phyloP scores from a whole-genome alignment of 352 stramenopile species.

The Elongisporangium prolatum region DNA sequence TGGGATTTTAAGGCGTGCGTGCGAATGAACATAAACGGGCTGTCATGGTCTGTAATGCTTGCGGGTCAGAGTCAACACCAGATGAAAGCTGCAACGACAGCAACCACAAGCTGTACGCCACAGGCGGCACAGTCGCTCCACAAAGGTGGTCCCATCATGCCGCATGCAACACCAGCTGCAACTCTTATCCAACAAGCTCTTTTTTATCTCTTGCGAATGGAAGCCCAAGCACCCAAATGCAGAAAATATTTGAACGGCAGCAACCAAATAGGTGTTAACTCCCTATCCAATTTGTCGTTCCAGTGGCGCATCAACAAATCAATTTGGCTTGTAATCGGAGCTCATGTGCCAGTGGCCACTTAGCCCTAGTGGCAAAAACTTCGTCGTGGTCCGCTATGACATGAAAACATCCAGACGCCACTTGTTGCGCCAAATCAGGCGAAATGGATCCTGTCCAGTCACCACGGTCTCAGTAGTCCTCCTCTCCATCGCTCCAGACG shows the following conservation, averaged over 20 bases:
- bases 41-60: neutral
- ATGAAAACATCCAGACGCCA: neutral
- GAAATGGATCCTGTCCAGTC: neutral
- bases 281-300: too few relatives aligned
- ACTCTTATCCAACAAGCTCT: neutral
- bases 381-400: too few relatives aligned
- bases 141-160: neutral
- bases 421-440: neutral
- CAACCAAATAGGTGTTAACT: too few relatives aligned
- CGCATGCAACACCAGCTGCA: neutral
- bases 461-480: neutral
- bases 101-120: neutral
- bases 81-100: neutral
- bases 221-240: too few relatives aligned
- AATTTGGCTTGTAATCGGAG: too few relatives aligned
- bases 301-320: too few relatives aligned
- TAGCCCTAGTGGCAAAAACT: neutral
- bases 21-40: neutral
- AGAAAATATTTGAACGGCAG: too few relatives aligned
- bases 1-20: neutral
- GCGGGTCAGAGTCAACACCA: neutral
- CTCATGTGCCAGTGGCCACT: too few relatives aligned
- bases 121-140: neutral
- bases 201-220: neutral
- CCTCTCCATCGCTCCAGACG: slow-evolving; percentile 18